Conservation (phyloP, 208 protist species). For the Borovskyia barvae region DNA sequence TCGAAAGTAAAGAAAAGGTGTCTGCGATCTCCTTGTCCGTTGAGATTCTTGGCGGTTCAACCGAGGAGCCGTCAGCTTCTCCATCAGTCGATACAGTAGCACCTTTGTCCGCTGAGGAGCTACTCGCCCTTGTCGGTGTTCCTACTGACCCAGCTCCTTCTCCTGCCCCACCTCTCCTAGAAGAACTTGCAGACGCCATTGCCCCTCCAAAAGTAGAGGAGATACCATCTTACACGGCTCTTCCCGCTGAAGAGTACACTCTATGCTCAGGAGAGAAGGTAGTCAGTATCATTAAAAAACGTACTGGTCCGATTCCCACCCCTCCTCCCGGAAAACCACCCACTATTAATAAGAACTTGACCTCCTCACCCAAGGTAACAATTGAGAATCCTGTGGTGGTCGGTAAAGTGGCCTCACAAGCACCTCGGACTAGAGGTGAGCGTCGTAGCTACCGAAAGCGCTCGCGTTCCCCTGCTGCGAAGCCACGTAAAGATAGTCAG, state of each 20-base stretch:
- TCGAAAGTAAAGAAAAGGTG: not conserved
- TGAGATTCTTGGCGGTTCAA: not conserved
- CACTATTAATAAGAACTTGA: constrained; percentile 25
- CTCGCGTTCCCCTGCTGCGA: constrained; percentile 6
- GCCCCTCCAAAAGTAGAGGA: constrained; percentile 9
- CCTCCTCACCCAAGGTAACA: not conserved
- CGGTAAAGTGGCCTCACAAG: not conserved
- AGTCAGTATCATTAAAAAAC: constrained; percentile 50
- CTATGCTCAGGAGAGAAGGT: constrained; percentile 65
- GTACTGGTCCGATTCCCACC: constrained; percentile 55
- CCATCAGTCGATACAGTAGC: constrained; percentile 5
- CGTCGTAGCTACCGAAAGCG: not conserved
- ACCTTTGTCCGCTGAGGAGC: constrained; percentile 40
- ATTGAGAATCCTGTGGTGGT: not conserved
- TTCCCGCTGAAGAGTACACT: constrained; percentile 75
- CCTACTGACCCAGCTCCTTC: constrained; percentile 5
- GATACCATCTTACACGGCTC: constrained; percentile 37
- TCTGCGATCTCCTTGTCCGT: too few species aligned
- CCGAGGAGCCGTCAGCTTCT: not conserved
- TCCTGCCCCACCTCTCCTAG: not conserved
- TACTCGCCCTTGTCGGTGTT: constrained; percentile 64
- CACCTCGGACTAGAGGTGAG: not conserved
- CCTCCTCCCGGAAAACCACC: constrained; percentile 67
- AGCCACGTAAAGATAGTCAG: too few species aligned
- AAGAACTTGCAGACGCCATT: constrained; percentile 1